These are phyloP conservation scores for Crucibulum laeve DNA, from an alignment of 768 basidiomycete species.

Conservation along the genomic window DNA sequence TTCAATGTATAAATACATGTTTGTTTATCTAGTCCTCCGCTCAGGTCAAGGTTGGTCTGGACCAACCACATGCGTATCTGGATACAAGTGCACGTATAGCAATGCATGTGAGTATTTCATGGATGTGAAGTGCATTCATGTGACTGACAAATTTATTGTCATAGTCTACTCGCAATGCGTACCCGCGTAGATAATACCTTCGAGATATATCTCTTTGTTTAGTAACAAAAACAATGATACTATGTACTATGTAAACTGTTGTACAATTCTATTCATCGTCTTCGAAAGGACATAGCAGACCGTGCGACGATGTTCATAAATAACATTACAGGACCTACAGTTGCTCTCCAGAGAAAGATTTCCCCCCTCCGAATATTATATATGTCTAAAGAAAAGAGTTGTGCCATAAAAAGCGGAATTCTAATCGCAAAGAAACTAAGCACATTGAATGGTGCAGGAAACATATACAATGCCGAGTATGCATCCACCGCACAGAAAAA, in stretches of 20 bases:
- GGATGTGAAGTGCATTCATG: background rate
- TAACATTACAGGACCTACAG: slow-evolving; percentile 34
- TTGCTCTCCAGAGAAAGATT: slow-evolving; percentile 34
- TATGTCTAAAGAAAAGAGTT: slow-evolving; percentile 14
- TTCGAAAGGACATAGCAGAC: background rate
- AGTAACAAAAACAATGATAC: background rate
- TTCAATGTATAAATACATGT: background rate
- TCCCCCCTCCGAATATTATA: slow-evolving; percentile 16
- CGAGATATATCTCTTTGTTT: background rate
- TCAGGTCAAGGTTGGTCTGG: slow-evolving; percentile 34
- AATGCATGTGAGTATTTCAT: slow-evolving; percentile 34
- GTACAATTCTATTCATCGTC: background rate
- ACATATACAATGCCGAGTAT: slow-evolving; percentile 34
- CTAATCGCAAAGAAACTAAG: slow-evolving; percentile 21
- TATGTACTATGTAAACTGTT: background rate
- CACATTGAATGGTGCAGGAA: slow-evolving; percentile 52
- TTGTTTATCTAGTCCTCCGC: background rate
- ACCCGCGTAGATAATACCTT: slow-evolving; percentile 20
- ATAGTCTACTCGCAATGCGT: slow-evolving; percentile 44
- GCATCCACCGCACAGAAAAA: slow-evolving; percentile 30
- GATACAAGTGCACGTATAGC: slow-evolving; percentile 28
- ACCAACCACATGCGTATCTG: slow-evolving; percentile 32
- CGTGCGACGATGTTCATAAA: slow-evolving; percentile 6
- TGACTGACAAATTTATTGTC: too few species aligned
- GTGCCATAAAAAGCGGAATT: slow-evolving; percentile 12